Evolutionary conservation across 768 basidiomycete genomes (phyloP).

Genomic region (Mycena amicta): DNA sequence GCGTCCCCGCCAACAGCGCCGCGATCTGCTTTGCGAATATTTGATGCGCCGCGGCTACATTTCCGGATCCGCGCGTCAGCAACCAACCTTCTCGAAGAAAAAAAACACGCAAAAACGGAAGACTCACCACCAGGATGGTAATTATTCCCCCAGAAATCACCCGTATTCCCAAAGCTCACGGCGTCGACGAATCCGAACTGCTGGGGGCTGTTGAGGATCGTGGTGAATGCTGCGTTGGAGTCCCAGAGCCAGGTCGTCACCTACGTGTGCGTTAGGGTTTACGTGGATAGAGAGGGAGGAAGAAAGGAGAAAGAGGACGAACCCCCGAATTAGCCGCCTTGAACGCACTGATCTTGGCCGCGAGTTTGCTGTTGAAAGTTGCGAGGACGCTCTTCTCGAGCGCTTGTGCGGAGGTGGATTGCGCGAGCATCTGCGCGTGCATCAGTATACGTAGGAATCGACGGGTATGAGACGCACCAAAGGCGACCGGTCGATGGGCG

Average conservation of each 20-base stretch:
- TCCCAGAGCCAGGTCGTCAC: conserved; percentile 55
- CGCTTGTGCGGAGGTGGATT: conserved; percentile 41
- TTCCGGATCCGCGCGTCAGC: neutral
- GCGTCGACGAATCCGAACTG: conserved; percentile 61
- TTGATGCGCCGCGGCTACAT: conserved; percentile 11
- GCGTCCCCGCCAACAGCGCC: conserved; percentile 5
- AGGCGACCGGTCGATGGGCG: conserved; percentile 45
- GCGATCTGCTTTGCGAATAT: conserved; percentile 19
- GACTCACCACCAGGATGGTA: no score
- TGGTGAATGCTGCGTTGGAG: conserved; percentile 49
- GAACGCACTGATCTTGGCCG: conserved; percentile 42
- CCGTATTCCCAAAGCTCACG: conserved; percentile 40
- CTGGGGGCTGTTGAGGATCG: conserved; percentile 49
- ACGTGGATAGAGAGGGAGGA: no score
- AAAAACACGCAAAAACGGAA: no score
- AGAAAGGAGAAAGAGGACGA: no score
- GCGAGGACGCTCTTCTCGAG: conserved; percentile 49
- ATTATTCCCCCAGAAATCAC: conserved; percentile 63
- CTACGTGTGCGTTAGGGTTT: no score
- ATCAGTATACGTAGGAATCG: neutral
- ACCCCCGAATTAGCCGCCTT: conserved; percentile 49
- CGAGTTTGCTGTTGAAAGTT: conserved; percentile 55
- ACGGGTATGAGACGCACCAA: conserved; percentile 36
- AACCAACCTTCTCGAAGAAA: no score
- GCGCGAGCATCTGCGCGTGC: conserved; percentile 48